Evolutionary conservation across 2,329 filamentous ascomycete genomes (phyloP).

Genomic region (Raffaelea deltoideospora): DNA sequence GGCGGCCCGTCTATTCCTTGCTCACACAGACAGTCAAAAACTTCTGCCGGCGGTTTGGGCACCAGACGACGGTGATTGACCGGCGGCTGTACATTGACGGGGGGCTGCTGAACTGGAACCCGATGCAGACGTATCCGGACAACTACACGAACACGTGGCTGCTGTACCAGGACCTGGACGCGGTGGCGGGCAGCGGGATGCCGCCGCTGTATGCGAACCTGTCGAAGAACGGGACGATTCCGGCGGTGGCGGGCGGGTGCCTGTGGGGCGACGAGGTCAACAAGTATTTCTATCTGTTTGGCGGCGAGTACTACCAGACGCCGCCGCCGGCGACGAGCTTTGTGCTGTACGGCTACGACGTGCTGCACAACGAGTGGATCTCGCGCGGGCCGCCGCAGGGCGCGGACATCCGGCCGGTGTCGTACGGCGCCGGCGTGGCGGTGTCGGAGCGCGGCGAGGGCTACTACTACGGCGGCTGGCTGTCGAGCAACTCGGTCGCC

Average conservation of each 20-base stretch:
- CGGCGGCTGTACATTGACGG: conserved; percentile 47
- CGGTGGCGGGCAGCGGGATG: conserved; percentile 24
- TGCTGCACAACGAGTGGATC: conserved; percentile 40
- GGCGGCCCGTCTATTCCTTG: no score
- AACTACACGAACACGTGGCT: conserved; percentile 44
- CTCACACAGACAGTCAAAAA: conserved; percentile 31
- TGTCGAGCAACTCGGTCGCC: conserved; percentile 35
- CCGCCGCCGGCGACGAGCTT: conserved; percentile 25
- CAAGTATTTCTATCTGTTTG: conserved; percentile 47
- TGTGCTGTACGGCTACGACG: conserved; percentile 41
- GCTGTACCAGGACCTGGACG: conserved; percentile 41
- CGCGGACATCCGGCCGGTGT: conserved; percentile 26
- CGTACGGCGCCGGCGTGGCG: conserved; percentile 41
- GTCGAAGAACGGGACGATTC: conserved; percentile 42
- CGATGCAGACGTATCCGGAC: conserved; percentile 26
- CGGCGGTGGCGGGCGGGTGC: conserved; percentile 26
- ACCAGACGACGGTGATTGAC: conserved; percentile 46
- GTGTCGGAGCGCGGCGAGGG: conserved; percentile 38
- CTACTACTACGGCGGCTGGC: conserved; percentile 49
- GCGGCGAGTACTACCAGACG: conserved; percentile 35
- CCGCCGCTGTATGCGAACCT: conserved; percentile 41
- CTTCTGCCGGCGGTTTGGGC: conserved; percentile 39
- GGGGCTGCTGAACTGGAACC: conserved; percentile 39
- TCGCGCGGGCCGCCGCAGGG: conserved; percentile 22
- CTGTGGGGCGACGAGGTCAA: conserved; percentile 48